phyloP scores from a whole-genome alignment of 108 stramenopile genomes.

The Heterococcus sp. region DNA sequence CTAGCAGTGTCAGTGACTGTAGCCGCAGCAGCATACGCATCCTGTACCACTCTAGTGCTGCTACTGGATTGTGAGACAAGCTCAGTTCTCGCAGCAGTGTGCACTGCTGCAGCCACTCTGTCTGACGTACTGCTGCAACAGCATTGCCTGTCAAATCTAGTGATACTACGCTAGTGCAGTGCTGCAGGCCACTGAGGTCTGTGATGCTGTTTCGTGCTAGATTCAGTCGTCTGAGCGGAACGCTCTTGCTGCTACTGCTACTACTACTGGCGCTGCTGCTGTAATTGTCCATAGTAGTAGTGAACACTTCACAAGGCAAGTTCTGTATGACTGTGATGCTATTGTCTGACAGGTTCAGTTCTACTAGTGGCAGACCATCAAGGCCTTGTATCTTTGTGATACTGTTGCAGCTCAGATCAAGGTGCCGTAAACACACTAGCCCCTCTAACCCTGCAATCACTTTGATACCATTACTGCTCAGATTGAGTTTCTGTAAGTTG shows the following conservation, averaged over 20 bases:
- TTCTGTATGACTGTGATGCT: neutral
- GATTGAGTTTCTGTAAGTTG: conserved; percentile 28
- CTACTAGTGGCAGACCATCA: conserved; percentile 6
- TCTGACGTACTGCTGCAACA: neutral
- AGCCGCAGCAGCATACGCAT: neutral
- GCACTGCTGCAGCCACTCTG: neutral
- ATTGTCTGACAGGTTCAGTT: neutral
- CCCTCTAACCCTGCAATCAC: conserved; percentile 12
- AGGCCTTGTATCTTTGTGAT: conserved; percentile 10
- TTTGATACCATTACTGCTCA: conserved; percentile 18
- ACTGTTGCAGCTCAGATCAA: conserved; percentile 24
- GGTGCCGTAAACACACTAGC: conserved; percentile 3
- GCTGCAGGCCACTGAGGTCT: neutral
- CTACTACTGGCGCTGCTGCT: too few species aligned
- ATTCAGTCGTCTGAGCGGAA: neutral
- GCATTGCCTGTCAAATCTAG: neutral
- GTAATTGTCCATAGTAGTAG: too few species aligned
- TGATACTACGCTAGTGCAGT: neutral
- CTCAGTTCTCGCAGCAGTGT: neutral
- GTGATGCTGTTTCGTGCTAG: neutral
- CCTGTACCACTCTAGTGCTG: neutral
- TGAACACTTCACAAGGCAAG: too few species aligned
- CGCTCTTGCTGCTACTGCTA: neutral
- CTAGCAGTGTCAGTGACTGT: neutral
- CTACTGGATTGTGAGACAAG: neutral